These are phyloP conservation scores for Jatropha podagrica DNA, from an alignment of 441 rosid species.

Conservation along the genomic window DNA sequence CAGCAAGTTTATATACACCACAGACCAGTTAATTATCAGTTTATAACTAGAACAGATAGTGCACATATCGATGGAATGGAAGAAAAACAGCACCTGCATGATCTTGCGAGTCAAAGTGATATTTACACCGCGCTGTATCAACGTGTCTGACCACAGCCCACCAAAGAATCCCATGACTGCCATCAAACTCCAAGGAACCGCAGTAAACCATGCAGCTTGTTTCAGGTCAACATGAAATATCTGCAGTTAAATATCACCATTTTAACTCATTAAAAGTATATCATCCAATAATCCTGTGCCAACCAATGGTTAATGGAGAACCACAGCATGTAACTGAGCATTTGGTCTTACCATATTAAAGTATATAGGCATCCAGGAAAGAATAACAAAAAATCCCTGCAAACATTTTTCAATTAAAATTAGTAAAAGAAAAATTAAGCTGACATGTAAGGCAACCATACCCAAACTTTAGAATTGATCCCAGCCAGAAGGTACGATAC, in stretches of 20 bases:
- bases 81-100: constrained; percentile 66
- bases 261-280: constrained; percentile 18
- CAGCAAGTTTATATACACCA: not conserved
- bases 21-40: not conserved
- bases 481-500: not conserved
- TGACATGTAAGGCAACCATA: not conserved
- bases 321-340: constrained; percentile 10
- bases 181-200: constrained; percentile 93
- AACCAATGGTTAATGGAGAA: not conserved
- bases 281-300: not conserved
- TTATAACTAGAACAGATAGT: not conserved
- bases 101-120: constrained; percentile 83
- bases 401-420: constrained; percentile 7
- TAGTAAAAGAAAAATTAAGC: not conserved
- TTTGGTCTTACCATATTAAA: constrained; percentile 69
- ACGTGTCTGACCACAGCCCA: constrained; percentile 74
- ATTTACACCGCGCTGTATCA: constrained; percentile 70
- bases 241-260: constrained; percentile 37
- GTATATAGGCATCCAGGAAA: constrained; percentile 98
- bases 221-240: constrained; percentile 86
- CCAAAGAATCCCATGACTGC: constrained; percentile 83
- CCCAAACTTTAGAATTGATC: no score
- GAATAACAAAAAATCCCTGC: constrained; percentile 96
- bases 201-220: constrained; percentile 98
- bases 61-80: not conserved